Evolutionary conservation across 108 stramenopile species (phyloP), one percentile per base, ranked within the genome.

Genomic region (Cyclotella choctawhatcheeana): DNA sequence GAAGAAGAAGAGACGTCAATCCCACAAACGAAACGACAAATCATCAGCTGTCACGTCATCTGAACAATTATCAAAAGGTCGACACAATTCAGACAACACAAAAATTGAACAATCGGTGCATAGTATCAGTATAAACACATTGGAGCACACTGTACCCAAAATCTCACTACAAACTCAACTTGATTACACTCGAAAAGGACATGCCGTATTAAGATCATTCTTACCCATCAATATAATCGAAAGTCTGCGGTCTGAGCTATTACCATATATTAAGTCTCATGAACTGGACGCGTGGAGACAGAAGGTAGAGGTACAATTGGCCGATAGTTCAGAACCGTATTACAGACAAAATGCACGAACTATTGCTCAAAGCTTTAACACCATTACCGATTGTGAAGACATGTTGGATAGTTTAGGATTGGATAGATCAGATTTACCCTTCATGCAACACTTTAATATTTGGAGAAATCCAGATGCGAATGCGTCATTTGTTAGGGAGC

Each of bases 361-460:
- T 51, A 65, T 77, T 67, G 35, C 64, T 81, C 18, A 64, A 63
- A 64, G 30, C 52, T 44, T 84, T 64, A 32, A 81, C 70, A 79
- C 77, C 8, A 53, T 92, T 26, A 70, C 79, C 44, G 76, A 85
- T 6, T 92, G 91, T 62, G 67, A 72, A 44, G 54, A 74, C 10
- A 67, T 82, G 54, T 55, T 95, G 8, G 72, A 75, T 30, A 63
- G 54, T 26, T 25, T 88, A 20, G 86, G 86, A 21, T 76, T 89
- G 17, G 61, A 59, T 22, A 16, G 59, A 40, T 52, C 47, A 25
- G 69, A 85, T 50, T 64, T 95, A 13, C 94, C 94, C 8, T 95
- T 95, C 66, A 63, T 95, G 10, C 94, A 95, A 68, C 85, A 90
- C 58, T 95, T 95, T 71, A 91, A 95, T 74, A 83, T 86, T 3